Conservation (phyloP, 1,284 basidiomycete species). For the Crucibulum parvulum region DNA sequence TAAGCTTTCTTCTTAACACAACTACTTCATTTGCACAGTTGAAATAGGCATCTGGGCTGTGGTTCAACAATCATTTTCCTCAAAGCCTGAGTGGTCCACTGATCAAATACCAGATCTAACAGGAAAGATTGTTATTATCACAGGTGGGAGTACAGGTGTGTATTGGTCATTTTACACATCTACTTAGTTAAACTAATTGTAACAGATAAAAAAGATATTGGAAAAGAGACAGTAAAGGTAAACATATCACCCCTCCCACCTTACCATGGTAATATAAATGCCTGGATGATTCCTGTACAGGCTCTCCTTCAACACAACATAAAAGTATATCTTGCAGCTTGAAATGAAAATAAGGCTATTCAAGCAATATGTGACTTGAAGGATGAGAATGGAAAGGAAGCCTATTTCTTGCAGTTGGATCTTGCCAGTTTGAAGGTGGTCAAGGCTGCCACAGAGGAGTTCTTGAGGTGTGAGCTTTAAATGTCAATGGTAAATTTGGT, state of each 20-base stretch:
- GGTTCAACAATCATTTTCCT: constrained; percentile 31
- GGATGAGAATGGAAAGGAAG: constrained; percentile 47
- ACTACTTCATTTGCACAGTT: too few relatives aligned
- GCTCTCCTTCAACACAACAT: constrained; percentile 62
- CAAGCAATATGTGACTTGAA: constrained; percentile 59
- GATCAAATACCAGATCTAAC: constrained; percentile 54
- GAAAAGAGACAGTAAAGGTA: constrained; percentile 16
- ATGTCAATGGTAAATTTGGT: not conserved
- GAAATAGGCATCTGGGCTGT: too few relatives aligned
- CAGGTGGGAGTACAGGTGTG: constrained; percentile 30
- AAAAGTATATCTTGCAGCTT: constrained; percentile 69
- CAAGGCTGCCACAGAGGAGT: constrained; percentile 56
- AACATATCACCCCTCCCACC: not conserved
- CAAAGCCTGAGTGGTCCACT: constrained; percentile 43
- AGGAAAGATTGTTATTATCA: constrained; percentile 42
- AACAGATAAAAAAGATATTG: too few relatives aligned
- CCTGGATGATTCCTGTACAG: constrained; percentile 30
- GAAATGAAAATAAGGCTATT: constrained; percentile 52
- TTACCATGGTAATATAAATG: not conserved
- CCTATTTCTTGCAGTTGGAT: constrained; percentile 65
- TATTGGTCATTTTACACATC: not conserved
- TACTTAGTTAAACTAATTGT: not conserved
- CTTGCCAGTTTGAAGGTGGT: constrained; percentile 61
- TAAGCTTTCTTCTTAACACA: too few relatives aligned
- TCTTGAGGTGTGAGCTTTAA: constrained; percentile 41